A percentile compares a stretch with the other conserved stretches of the same genome.
Evolutionary conservation across 208 protist genomes (phyloP).

Genomic region (Porcisia deanei): DNA sequence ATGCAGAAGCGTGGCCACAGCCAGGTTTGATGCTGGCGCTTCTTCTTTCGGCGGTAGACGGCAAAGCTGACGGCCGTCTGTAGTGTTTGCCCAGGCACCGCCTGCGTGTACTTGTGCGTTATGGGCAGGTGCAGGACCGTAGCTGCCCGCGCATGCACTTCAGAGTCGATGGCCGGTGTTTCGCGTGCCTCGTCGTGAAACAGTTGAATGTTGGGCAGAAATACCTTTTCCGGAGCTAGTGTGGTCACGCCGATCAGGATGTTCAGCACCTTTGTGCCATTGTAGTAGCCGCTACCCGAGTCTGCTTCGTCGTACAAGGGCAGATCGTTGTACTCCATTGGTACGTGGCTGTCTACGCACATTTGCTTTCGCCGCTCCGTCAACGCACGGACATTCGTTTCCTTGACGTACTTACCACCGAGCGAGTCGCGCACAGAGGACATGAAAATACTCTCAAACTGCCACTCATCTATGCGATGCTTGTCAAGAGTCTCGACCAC

Average conservation of each 20-base stretch:
- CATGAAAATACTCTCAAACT: constrained; percentile 39
- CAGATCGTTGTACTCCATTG: constrained; percentile 54
- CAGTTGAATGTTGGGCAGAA: constrained; percentile 27
- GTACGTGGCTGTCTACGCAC: constrained; percentile 23
- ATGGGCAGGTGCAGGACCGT: constrained; percentile 69
- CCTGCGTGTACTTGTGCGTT: constrained; percentile 38
- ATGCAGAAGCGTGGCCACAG: constrained; percentile 74
- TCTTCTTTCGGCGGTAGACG: constrained; percentile 20
- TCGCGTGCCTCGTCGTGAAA: constrained; percentile 29
- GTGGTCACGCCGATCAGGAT: constrained; percentile 69
- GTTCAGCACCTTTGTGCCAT: constrained; percentile 42
- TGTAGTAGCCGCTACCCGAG: constrained; percentile 34
- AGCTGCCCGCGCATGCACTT: constrained; percentile 29
- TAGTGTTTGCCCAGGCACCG: constrained; percentile 39
- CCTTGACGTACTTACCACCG: constrained; percentile 33
- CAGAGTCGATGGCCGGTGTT: background rate
- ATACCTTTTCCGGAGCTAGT: constrained; percentile 41
- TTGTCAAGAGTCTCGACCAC: constrained; percentile 53
- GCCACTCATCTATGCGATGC: constrained; percentile 9
- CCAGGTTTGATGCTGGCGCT: constrained; percentile 12
- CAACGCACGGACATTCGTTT: constrained; percentile 16
- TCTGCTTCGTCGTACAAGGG: constrained; percentile 43
- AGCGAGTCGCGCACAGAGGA: constrained; percentile 24
- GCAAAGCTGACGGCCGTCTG: constrained; percentile 70
- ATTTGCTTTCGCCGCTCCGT: constrained; percentile 33